These are phyloP conservation scores for Herpetomonas samuelpessoai DNA, from an alignment of 208 protist genomes.

Conservation along the genomic window DNA sequence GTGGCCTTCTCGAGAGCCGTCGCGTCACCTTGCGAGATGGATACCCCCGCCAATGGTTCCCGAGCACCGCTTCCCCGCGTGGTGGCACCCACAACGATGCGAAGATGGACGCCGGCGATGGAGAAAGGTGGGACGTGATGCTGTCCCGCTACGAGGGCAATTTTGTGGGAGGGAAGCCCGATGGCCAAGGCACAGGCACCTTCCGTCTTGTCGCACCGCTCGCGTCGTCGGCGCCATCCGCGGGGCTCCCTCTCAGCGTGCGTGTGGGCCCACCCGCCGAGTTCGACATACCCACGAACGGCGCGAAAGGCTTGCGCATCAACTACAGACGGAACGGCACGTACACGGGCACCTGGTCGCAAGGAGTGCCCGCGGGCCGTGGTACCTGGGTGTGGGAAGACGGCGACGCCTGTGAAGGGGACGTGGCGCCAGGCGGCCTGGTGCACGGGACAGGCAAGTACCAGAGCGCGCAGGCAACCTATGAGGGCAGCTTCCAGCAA, in stretches of 20 bases:
- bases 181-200: conserved; percentile 55
- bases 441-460: conserved; percentile 53
- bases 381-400: conserved; percentile 67
- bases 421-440: conserved; percentile 24
- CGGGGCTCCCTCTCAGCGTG: neutral
- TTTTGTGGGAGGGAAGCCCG: conserved; percentile 59
- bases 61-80: conserved; percentile 3
- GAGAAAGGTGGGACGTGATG: conserved; percentile 11
- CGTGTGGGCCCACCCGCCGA: neutral
- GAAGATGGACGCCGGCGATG: neutral
- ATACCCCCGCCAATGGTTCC: neutral
- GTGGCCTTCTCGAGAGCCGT: conserved; percentile 53
- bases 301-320: conserved; percentile 15
- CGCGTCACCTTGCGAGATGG: conserved; percentile 1
- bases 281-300: conserved; percentile 10
- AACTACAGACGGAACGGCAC: conserved; percentile 38
- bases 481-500: conserved; percentile 50
- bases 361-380: conserved; percentile 52
- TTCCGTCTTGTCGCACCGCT: conserved; percentile 18
- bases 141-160: conserved; percentile 70
- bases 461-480: conserved; percentile 28
- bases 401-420: conserved; percentile 61
- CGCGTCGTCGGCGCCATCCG: neutral
- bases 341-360: conserved; percentile 65
- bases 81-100: no score